phyloP scores from a whole-genome alignment of 2,329 filamentous ascomycete species.

The Zopfia rhizophila region DNA sequence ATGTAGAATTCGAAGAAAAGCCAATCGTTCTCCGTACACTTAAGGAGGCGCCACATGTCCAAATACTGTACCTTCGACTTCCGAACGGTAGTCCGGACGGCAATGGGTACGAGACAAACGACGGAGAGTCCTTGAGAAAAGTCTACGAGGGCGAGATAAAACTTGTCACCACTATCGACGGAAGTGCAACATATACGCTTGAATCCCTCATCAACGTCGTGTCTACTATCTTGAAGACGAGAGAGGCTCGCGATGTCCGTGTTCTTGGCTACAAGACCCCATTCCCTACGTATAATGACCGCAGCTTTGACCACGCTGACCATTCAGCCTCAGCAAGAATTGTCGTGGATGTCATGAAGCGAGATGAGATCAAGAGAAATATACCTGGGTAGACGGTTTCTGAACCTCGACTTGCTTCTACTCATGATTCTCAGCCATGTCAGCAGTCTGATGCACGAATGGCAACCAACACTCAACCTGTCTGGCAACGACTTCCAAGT shows the following conservation, averaged over 20 bases:
- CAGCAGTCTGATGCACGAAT: slow-evolving; percentile 26
- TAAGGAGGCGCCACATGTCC: slow-evolving; percentile 24
- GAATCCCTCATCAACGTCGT: slow-evolving; percentile 29
- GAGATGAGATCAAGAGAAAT: slow-evolving; percentile 19
- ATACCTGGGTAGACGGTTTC: slow-evolving; percentile 31
- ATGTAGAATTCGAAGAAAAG: slow-evolving; percentile 18
- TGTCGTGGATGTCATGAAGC: slow-evolving; percentile 33
- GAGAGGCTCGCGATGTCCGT: slow-evolving; percentile 28
- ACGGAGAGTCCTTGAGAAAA: slow-evolving; percentile 29
- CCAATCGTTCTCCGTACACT: slow-evolving; percentile 23
- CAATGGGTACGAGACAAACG: slow-evolving; percentile 25
- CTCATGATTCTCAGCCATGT: slow-evolving; percentile 31
- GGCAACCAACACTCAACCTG: slow-evolving; percentile 23
- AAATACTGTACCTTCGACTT: slow-evolving; percentile 40
- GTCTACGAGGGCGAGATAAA: slow-evolving; percentile 31
- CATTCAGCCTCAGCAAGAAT: slow-evolving; percentile 38
- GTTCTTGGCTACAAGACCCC: slow-evolving; percentile 33
- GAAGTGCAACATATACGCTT: slow-evolving; percentile 31
- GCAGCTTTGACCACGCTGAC: slow-evolving; percentile 36
- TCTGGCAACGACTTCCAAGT: slow-evolving; percentile 19
- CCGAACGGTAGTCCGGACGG: slow-evolving; percentile 35
- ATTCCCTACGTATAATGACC: slow-evolving; percentile 21
- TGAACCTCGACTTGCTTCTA: slow-evolving; percentile 6
- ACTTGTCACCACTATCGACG: slow-evolving; percentile 30
- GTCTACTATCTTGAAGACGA: slow-evolving; percentile 24